Evolutionary conservation across 306 rosid species (phyloP).

Genomic region (Aeschynomene evenia): DNA sequence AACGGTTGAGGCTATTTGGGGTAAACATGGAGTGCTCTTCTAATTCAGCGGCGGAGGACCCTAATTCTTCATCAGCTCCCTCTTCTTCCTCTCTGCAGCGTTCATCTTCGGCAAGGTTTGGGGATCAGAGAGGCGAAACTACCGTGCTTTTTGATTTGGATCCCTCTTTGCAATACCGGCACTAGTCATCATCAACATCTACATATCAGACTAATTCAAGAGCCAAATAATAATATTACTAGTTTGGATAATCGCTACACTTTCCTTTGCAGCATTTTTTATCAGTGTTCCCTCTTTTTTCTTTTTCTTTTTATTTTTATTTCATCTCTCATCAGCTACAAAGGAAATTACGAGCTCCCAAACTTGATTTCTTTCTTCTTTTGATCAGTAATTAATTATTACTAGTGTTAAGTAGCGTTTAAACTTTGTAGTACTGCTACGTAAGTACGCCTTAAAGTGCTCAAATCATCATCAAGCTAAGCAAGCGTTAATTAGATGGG

Average conservation of each 20-base stretch:
- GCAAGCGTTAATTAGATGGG: slow-evolving; percentile 31
- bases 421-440: no score
- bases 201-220: not conserved
- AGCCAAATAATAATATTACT: slow-evolving; percentile 18
- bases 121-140: slow-evolving; percentile 46
- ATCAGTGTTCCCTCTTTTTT: not conserved
- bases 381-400: slow-evolving; percentile 12
- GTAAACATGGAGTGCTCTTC: slow-evolving; percentile 69
- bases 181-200: not conserved
- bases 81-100: slow-evolving; percentile 34
- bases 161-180: slow-evolving; percentile 42
- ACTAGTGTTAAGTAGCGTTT: slow-evolving; percentile 22
- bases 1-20: slow-evolving; percentile 71
- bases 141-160: slow-evolving; percentile 54
- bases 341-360: slow-evolving; percentile 13
- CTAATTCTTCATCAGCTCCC: slow-evolving; percentile 10
- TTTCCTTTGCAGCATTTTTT: slow-evolving; percentile 31
- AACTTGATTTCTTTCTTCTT: not conserved
- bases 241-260: slow-evolving; percentile 17
- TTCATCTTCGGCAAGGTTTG: slow-evolving; percentile 40
- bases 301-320: no score
- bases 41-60: slow-evolving; percentile 1
- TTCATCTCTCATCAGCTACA: not conserved
- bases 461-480: no score
- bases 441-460: slow-evolving; percentile 26